These are phyloP conservation scores for Suhomyces sp. DNA, from an alignment of 805 yeast species.

Conservation along the genomic window DNA sequence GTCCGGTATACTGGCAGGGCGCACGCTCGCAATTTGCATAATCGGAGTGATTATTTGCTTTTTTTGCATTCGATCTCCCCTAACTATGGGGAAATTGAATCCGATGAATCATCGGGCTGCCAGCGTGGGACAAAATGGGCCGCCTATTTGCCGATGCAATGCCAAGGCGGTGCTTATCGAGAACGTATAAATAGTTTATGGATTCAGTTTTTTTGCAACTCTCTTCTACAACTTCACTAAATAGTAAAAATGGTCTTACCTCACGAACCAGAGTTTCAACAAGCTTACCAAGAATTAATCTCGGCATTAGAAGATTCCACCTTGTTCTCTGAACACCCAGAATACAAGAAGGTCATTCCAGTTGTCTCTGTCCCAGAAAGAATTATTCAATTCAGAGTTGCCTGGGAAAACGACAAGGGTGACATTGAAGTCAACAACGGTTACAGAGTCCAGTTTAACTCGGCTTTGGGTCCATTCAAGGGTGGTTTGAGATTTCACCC, in stretches of 20 bases:
- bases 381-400: conserved; percentile 92
- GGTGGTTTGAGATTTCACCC: conserved; percentile 99
- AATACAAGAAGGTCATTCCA: conserved; percentile 82
- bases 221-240: neutral
- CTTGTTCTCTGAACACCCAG: conserved; percentile 83
- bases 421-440: conserved; percentile 92
- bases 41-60: neutral
- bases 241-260: conserved; percentile 63
- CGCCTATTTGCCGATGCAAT: neutral
- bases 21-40: neutral
- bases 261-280: conserved; percentile 97
- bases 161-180: neutral
- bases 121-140: conserved; percentile 1
- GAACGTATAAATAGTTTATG: neutral
- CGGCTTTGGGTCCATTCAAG: conserved; percentile 98
- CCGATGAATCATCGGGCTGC: conserved; percentile 1
- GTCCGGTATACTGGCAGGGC: neutral
- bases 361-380: conserved; percentile 95
- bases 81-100: neutral
- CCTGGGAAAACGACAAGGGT: conserved; percentile 96
- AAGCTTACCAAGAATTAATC: conserved; percentile 93
- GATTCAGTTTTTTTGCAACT: neutral
- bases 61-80: neutral
- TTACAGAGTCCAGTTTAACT: conserved; percentile 97
- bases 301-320: conserved; percentile 89